phyloP scores from a whole-genome alignment of 2,329 filamentous ascomycete genomes.

The Trichoderma pleuroti region DNA sequence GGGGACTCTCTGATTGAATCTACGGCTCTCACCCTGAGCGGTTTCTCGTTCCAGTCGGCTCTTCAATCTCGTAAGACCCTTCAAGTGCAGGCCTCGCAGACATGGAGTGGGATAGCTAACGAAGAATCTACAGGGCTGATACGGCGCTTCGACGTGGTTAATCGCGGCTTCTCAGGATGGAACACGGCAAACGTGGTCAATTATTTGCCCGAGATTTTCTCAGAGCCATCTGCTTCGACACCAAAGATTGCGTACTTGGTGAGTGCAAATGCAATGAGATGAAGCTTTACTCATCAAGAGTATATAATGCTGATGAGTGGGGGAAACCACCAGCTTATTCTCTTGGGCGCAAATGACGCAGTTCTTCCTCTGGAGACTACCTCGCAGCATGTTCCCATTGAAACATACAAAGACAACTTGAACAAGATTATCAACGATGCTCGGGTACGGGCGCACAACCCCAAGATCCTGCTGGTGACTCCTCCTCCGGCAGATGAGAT shows the following conservation, averaged over 20 bases:
- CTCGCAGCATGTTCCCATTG: slow-evolving; percentile 74
- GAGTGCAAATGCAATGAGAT: slow-evolving; percentile 26
- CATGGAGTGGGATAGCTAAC: neutral
- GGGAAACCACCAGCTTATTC: slow-evolving; percentile 55
- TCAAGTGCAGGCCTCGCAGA: neutral
- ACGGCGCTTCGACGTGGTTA: slow-evolving; percentile 79
- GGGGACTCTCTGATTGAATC: slow-evolving; percentile 85
- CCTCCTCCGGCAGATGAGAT: slow-evolving; percentile 82
- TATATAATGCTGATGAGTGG: neutral
- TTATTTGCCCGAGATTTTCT: slow-evolving; percentile 67
- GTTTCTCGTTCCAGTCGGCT: slow-evolving; percentile 71
- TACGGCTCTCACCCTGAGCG: slow-evolving; percentile 56
- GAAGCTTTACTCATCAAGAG: neutral
- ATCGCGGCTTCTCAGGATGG: slow-evolving; percentile 84
- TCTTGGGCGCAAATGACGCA: slow-evolving; percentile 90
- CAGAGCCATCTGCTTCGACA: slow-evolving; percentile 54
- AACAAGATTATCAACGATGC: slow-evolving; percentile 69
- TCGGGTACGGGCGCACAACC: slow-evolving; percentile 63
- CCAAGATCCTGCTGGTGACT: slow-evolving; percentile 72
- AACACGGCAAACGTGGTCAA: slow-evolving; percentile 72
- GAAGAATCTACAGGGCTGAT: slow-evolving; percentile 57
- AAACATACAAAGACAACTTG: slow-evolving; percentile 71
- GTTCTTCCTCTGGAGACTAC: slow-evolving; percentile 60
- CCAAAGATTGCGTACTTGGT: slow-evolving; percentile 67
- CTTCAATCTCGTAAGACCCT: slow-evolving; percentile 60